Percentiles rank a stretch among this genome's conserved stretches.
These are phyloP conservation scores for Nicotiana attenuata DNA, from an alignment of 257 asterid species.

Conservation along the genomic window DNA sequence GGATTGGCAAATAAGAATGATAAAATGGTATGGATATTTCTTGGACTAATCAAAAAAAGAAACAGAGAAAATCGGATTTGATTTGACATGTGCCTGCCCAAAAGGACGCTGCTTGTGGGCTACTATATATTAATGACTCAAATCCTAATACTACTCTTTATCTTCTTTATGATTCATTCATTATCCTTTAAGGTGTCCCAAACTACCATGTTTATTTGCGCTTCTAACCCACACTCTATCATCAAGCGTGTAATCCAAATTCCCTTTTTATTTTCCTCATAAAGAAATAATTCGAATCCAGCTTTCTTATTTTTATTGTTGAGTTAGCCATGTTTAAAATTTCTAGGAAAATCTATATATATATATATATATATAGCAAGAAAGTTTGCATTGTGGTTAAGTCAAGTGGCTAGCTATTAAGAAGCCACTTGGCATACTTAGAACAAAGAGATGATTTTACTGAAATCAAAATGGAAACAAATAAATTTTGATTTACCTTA, in stretches of 20 bases:
- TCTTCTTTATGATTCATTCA: conserved; percentile 24
- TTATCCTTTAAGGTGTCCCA: conserved; percentile 14
- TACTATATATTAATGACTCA: conserved; percentile 20
- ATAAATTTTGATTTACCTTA: no score
- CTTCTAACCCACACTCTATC: not conserved
- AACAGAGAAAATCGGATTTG: conserved; percentile 25
- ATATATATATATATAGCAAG: no score
- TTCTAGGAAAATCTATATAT: no score
- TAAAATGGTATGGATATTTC: conserved; percentile 8
- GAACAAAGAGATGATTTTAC: no score
- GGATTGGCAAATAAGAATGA: not conserved
- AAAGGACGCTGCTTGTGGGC: not conserved
- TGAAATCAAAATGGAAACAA: no score
- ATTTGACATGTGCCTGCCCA: conserved; percentile 34
- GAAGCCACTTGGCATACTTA: no score
- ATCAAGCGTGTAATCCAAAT: not conserved
- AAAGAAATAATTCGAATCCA: no score
- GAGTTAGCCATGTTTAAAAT: not conserved
- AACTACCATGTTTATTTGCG: conserved; percentile 14
- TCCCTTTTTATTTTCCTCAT: not conserved
- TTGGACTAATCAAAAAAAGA: conserved; percentile 19
- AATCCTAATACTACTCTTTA: conserved; percentile 20
- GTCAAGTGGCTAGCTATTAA: no score
- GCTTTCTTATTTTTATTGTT: not conserved
- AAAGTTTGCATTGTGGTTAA: no score